Evolutionary conservation across 108 stramenopile genomes (phyloP), one percentile per base, ranked within the genome.

Genomic region (Cyclotella choctawhatcheeana): DNA sequence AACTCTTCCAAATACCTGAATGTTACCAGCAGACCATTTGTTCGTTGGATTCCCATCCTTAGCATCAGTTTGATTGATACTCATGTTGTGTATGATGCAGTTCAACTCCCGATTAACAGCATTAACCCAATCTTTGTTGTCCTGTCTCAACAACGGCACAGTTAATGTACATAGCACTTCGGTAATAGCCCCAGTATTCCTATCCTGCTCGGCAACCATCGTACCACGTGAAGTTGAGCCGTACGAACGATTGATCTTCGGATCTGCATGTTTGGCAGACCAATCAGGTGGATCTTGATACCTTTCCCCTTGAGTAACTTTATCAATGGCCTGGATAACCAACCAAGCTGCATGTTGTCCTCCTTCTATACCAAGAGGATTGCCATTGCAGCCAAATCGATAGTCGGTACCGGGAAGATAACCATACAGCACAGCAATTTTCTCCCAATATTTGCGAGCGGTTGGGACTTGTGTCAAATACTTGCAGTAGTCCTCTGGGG

Each of bases 201-300:
- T 65, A 77, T 94, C 93, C 76, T 94, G 93, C 16, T 79, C 66
- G 0, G 87, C 64, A 2, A 79, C 67, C 47, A 83, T 59, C 0
- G 83, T 66, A 21, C 47, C 71, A 52, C 89, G 64, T 29, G 81
- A 64, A 31, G 24, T 47, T 51, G 79, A 54, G 10, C 90, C 90
- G 71, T 91, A 94, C 10, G 90, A 87, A 20, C 93, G 83, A 74
- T 86, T 89, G 63, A 85, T 74, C 75, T 82, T 86, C 31, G 62
- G 30, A 35, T 35, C 44, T 20, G 62, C 69, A 35, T 33, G 27
- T 4, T 69, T 29, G 0, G 61, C 62, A 30, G 81, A 67, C 56
- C 50, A 67, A 44, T 66, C 53, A 6, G 53, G 22, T 66, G 47
- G 55, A 16, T 72, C 70, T 27, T 27, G 43, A 34, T 16, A 63